Evolutionary conservation across 2,329 filamentous ascomycete species (phyloP).

Genomic region (Diaporthe sp.): DNA sequence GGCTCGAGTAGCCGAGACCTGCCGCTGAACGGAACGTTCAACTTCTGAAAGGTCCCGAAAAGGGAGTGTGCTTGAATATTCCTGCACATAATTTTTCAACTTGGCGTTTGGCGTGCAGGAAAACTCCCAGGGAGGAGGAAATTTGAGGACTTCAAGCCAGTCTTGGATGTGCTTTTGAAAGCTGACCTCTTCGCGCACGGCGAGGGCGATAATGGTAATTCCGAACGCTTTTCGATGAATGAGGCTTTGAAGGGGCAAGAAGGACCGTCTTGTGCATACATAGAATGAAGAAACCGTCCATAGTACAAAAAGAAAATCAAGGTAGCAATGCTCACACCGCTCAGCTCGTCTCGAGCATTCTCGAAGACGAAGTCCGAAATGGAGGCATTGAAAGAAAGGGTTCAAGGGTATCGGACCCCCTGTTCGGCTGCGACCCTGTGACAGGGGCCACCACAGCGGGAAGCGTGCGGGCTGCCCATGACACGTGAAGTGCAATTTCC

Average conservation of each 20-base stretch:
- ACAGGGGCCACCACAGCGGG: slow-evolving; percentile 33
- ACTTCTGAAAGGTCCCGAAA: slow-evolving; percentile 1
- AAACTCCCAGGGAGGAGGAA: neutral
- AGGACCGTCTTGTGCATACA: slow-evolving; percentile 3
- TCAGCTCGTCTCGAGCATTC: neutral
- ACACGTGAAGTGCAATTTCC: slow-evolving; percentile 40
- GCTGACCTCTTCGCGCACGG: neutral
- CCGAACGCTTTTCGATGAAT: neutral
- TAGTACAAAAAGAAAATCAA: neutral
- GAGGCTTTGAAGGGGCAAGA: neutral
- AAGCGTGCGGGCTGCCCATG: slow-evolving; percentile 1
- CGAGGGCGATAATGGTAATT: neutral
- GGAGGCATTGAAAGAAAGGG: slow-evolving; percentile 13
- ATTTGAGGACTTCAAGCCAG: neutral
- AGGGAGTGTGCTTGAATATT: neutral
- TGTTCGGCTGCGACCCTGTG: slow-evolving; percentile 23
- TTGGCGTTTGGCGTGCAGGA: neutral
- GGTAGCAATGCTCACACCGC: neutral
- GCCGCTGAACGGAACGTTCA: slow-evolving; percentile 54
- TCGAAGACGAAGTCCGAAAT: neutral
- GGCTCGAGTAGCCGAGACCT: slow-evolving; percentile 64
- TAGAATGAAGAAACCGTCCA: neutral
- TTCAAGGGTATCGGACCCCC: slow-evolving; percentile 12
- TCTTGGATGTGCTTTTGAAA: neutral
- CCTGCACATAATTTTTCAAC: neutral